phyloP scores from a whole-genome alignment of 768 basidiomycete species.

The Leucosporidium scottii region DNA sequence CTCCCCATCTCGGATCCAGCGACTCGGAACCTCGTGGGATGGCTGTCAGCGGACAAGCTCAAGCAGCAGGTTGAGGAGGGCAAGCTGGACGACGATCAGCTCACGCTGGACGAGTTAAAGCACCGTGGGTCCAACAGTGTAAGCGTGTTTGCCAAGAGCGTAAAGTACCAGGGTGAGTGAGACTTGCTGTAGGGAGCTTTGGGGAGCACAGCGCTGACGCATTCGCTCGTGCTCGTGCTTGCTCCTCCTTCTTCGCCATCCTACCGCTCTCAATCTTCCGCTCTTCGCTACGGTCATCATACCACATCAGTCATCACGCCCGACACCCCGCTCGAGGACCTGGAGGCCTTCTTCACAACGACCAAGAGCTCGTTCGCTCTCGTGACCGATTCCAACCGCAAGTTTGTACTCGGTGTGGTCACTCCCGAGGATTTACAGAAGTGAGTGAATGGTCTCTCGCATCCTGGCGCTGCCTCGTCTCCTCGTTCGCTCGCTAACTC shows the following conservation, averaged over 20 bases:
- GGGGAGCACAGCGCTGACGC: background rate
- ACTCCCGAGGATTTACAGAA: slow-evolving; percentile 13
- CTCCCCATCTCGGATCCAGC: slow-evolving; percentile 21
- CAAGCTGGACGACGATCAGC: background rate
- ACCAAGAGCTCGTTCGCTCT: slow-evolving; percentile 22
- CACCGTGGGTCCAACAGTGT: slow-evolving; percentile 1
- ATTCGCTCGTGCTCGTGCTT: background rate
- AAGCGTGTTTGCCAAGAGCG: background rate
- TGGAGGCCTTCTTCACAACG: slow-evolving; percentile 41
- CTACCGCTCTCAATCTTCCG: background rate
- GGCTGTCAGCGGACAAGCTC: slow-evolving; percentile 23
- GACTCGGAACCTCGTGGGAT: slow-evolving; percentile 21
- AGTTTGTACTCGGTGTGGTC: slow-evolving; percentile 22
- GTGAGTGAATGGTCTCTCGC: background rate
- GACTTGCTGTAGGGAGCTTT: too few species aligned
- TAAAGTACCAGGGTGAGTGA: slow-evolving; percentile 15
- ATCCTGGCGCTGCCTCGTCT: too few species aligned
- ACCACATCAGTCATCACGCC: slow-evolving; percentile 40
- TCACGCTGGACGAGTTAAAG: background rate
- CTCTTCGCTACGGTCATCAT: too few species aligned
- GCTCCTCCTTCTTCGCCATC: background rate
- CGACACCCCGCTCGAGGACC: slow-evolving; percentile 41
- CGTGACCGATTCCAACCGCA: slow-evolving; percentile 40
- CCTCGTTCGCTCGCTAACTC: background rate
- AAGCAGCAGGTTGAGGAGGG: slow-evolving; percentile 1